Percentiles rank a stretch among this genome's conserved stretches.
Conservation (phyloP, 768 basidiomycete genomes). For the Wakefieldia striispora region DNA sequence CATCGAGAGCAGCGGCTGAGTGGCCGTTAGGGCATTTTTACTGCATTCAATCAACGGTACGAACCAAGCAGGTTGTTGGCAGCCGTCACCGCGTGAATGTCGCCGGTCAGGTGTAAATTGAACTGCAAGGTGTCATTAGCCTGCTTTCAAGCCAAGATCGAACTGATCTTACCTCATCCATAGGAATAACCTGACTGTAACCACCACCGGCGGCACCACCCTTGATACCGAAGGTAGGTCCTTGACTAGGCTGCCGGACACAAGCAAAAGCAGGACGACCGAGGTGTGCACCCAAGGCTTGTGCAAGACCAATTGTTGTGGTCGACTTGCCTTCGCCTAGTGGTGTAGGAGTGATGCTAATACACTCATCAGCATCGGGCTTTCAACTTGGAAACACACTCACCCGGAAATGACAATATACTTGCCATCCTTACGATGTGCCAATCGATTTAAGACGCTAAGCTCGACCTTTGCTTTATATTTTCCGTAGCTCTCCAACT, state of each 20-base stretch:
- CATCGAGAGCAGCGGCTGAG: conserved; percentile 90
- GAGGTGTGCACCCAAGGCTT: conserved; percentile 93
- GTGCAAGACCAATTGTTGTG: conserved; percentile 94
- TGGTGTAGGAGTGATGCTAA: conserved; percentile 92
- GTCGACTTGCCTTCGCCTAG: conserved; percentile 98
- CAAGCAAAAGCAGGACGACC: conserved; percentile 93
- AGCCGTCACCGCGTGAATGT: conserved; percentile 96
- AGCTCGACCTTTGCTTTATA: conserved; percentile 98
- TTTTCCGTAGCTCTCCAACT: conserved; percentile 91
- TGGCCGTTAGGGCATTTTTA: conserved; percentile 2
- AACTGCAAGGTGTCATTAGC: conserved; percentile 50
- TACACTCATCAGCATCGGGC: not conserved
- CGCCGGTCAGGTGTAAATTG: conserved; percentile 93
- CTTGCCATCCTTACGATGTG: conserved; percentile 87
- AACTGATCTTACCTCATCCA: conserved; percentile 75
- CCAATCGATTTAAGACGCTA: conserved; percentile 78
- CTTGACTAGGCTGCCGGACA: conserved; percentile 97
- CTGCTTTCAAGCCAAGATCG: not conserved
- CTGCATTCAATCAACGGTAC: conserved; percentile 5
- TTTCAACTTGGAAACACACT: conserved; percentile 13
- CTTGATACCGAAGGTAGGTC: conserved; percentile 98
- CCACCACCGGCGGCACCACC: conserved; percentile 98
- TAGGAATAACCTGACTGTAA: conserved; percentile 98
- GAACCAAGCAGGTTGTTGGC: conserved; percentile 93
- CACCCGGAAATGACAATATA: conserved; percentile 95